Base-by-base conservation (phyloP, 2,329 filamentous ascomycete species). In the Allantophomopsis cytisporea region DNA sequence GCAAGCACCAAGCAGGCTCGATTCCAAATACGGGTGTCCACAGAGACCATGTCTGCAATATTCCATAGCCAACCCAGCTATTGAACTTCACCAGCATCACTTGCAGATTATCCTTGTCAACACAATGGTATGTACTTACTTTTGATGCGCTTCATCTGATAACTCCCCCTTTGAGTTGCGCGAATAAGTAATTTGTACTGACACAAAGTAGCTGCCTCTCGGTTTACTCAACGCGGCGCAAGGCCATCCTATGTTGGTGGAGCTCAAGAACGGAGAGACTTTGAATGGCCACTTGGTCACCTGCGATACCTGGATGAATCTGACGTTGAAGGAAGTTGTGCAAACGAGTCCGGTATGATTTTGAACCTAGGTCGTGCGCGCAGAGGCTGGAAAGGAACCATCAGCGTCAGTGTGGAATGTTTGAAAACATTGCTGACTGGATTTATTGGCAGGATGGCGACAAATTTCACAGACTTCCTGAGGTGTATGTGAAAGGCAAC, bases 251-350 rank as follows among this genome's bases (percentile, higher is more conserved):
- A 96, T 95, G 83, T 80, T 94, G 41, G 88, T 95, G 49, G 88
- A 95, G 68, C 81, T 95, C 49, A 95, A 95, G 71, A 94, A 89
- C 56, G 88, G 88, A 65, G 88, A 98, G 64, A 96, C 91, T 0
- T 74, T 98, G 44, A 98, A 96, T 64, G 91, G 91, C 46, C 87
- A 95, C 57, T 70, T 98, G 43, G 83, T 95, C 60, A 86, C 82
- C 61, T 98, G 89, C 76, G 91, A 98, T 61, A 98, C 89, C 37
- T 98, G 91, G 87, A 98, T 98, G 91, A 98, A 98, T 65, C 68
- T 98, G 51, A 96, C 89, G 2, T 65, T 98, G 49, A 94, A 91
- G 62, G 91, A 96, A 61, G 93, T 98, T 16, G 85, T 96, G 30
- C 89, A 96, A 63, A 96, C 91, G 14, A 94, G 83, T 57, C 80